Conservation (phyloP, 345 rosid genomes). For the Pugionium dolabratum region DNA sequence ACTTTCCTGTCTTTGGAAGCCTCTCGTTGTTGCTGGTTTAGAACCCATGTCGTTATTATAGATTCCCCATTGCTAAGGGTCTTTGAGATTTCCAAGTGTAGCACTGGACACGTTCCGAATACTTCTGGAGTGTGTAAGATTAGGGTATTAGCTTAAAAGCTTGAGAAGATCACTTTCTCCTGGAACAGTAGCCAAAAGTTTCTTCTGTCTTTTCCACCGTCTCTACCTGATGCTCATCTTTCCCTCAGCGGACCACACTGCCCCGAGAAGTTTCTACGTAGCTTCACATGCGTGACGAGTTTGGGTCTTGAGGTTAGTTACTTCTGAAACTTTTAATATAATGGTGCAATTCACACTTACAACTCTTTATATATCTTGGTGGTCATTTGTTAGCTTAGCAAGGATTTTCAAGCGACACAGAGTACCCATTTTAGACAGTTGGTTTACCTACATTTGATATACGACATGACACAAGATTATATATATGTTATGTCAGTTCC, state of each 20-base stretch:
- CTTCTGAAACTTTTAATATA: neutral
- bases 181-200: neutral
- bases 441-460: slow-evolving; percentile 27
- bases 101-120: slow-evolving; percentile 12
- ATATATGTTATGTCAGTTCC: neutral
- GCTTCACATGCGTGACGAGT: slow-evolving; percentile 23
- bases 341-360: neutral
- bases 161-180: slow-evolving; percentile 20
- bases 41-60: slow-evolving; percentile 14
- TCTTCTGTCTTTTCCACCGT: slow-evolving; percentile 19
- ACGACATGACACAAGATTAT: slow-evolving; percentile 11
- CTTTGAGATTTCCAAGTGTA: slow-evolving; percentile 27
- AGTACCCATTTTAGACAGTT: slow-evolving; percentile 26
- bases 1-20: slow-evolving; percentile 28
- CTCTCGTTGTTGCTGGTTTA: slow-evolving; percentile 14
- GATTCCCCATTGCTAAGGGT: slow-evolving; percentile 24
- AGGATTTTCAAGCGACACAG: neutral
- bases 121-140: neutral
- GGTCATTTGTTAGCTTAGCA: slow-evolving; percentile 19
- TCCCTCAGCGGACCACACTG: slow-evolving; percentile 1
- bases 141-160: slow-evolving; percentile 23
- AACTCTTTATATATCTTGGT: neutral
- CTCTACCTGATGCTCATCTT: slow-evolving; percentile 30
- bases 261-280: slow-evolving; percentile 22
- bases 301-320: slow-evolving; percentile 33